A percentile compares a stretch with the other conserved stretches of the same genome.
Conservation (phyloP, 345 rosid genomes). For the Boechera divaricarpa region DNA sequence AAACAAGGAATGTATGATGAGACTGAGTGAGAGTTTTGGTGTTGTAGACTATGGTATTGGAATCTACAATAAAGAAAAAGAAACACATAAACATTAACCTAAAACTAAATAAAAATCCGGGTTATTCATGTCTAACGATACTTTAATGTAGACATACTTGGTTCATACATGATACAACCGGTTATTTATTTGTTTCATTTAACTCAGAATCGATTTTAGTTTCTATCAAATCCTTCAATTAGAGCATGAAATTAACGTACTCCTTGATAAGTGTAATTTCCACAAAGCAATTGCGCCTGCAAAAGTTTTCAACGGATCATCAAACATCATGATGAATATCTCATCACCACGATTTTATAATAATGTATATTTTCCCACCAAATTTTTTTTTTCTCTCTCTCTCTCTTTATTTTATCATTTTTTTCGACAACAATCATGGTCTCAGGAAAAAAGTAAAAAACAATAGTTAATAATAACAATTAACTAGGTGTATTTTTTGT, state of each 20-base stretch:
- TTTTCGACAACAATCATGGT: constrained; percentile 25
- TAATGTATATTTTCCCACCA: constrained; percentile 31
- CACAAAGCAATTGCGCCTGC: constrained; percentile 26
- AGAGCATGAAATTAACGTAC: constrained; percentile 13
- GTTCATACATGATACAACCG: background rate
- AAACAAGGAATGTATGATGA: too few relatives aligned
- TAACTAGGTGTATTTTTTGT: background rate
- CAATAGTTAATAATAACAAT: too few relatives aligned
- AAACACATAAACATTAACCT: background rate
- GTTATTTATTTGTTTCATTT: background rate
- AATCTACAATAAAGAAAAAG: background rate
- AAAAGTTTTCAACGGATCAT: constrained; percentile 34
- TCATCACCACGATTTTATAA: constrained; percentile 42
- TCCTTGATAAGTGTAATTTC: constrained; percentile 21
- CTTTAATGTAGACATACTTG: background rate
- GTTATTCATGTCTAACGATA: background rate
- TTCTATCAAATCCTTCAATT: constrained; percentile 6
- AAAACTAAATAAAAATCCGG: background rate
- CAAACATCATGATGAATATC: constrained; percentile 43
- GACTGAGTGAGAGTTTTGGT: background rate
- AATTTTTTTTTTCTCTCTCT: background rate
- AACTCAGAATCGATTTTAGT: background rate
- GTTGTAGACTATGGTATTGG: background rate
- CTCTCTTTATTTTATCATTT: background rate
- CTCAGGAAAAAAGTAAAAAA: background rate